phyloP scores from a whole-genome alignment of 2,329 filamentous ascomycete species.

The Fulvia fulva region DNA sequence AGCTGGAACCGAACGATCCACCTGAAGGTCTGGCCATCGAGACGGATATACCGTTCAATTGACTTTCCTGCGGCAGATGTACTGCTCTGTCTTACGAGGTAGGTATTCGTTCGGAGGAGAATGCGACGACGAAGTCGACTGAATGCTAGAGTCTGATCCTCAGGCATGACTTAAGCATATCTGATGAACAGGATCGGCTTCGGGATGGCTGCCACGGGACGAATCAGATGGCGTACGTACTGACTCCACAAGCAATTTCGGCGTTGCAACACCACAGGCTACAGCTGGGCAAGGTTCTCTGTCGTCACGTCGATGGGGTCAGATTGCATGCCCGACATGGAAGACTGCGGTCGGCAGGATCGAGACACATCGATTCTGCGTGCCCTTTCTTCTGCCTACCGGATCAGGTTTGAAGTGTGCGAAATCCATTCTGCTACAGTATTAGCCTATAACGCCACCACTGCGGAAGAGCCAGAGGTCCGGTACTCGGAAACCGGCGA shows the following conservation, averaged over 20 bases:
- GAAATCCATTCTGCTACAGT: not conserved
- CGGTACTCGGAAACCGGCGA: not conserved
- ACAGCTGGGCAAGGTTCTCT: constrained; percentile 1
- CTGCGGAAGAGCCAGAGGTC: not conserved
- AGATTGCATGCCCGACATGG: constrained; percentile 7
- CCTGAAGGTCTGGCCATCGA: not conserved
- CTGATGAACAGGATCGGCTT: constrained; percentile 7
- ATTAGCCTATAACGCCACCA: not conserved
- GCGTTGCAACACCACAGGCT: constrained; percentile 7
- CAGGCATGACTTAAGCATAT: constrained; percentile 9
- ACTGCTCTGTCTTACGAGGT: not conserved
- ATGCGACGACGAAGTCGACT: not conserved
- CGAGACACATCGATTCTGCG: constrained; percentile 3
- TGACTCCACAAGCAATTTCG: constrained; percentile 13
- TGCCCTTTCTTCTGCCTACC: not conserved
- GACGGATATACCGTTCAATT: not conserved
- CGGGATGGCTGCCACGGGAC: not conserved
- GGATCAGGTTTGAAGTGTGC: constrained; percentile 1
- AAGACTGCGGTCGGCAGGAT: constrained; percentile 3
- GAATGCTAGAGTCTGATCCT: constrained; percentile 1
- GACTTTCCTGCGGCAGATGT: not conserved
- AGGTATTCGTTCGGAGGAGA: not conserved
- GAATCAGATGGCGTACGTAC: not conserved
- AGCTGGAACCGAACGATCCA: not conserved
- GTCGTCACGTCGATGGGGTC: constrained; percentile 7